These are phyloP conservation scores for Termitomyces sp. DNA, from an alignment of 768 basidiomycete genomes.

Conservation along the genomic window DNA sequence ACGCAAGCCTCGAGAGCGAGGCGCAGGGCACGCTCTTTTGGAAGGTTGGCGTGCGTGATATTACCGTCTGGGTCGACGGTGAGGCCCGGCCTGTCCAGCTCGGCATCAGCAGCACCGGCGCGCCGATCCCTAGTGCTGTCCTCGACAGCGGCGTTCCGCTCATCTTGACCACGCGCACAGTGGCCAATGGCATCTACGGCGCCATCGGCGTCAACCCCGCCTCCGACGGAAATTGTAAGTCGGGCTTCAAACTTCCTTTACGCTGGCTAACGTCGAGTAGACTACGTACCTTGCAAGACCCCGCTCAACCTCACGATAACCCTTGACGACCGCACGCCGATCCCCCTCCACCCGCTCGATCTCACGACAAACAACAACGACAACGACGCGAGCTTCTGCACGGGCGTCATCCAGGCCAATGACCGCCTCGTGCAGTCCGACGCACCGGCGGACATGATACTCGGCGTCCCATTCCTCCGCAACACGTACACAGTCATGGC, in stretches of 20 bases:
- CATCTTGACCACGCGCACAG: conserved; percentile 52
- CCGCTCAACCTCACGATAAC: conserved; percentile 72
- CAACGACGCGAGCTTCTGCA: conserved; percentile 38
- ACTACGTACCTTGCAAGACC: conserved; percentile 68
- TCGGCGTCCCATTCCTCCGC: conserved; percentile 75
- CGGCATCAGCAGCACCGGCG: conserved; percentile 33
- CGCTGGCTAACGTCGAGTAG: conserved; percentile 26
- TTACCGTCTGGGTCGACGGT: conserved; percentile 58
- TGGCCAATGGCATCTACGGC: conserved; percentile 78
- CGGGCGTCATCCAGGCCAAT: conserved; percentile 63
- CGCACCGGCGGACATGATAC: conserved; percentile 58
- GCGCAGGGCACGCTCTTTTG: conserved; percentile 47
- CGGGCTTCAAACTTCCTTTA: conserved; percentile 18
- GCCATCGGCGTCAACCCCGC: conserved; percentile 59
- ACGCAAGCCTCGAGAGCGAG: too few species aligned
- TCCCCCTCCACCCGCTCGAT: conserved; percentile 73
- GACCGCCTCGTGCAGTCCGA: conserved; percentile 31
- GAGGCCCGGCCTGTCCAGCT: conserved; percentile 33
- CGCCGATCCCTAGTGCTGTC: conserved; percentile 54
- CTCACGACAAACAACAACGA: conserved; percentile 43
- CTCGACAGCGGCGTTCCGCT: conserved; percentile 67
- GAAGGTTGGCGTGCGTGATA: conserved; percentile 52
- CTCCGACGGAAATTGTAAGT: conserved; percentile 55
- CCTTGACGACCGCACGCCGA: conserved; percentile 48
- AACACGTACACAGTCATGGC: conserved; percentile 62